Evolutionary conservation across 148 eudicot genomes (phyloP), one percentile per base, ranked within the genome.

Genomic region (Heliosperma pusillum): DNA sequence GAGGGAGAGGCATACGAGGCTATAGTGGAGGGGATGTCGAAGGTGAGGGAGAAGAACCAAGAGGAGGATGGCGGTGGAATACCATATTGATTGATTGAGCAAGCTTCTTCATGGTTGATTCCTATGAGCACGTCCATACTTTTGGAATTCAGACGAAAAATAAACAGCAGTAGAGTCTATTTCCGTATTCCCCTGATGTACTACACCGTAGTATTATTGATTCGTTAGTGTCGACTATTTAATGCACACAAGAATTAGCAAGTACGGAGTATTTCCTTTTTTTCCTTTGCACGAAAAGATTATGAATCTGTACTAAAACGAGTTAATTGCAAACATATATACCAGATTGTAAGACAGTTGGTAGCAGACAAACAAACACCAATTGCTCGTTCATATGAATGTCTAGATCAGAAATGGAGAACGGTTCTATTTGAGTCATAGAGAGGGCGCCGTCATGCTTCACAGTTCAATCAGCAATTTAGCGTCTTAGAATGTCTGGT

Each of bases 401-500:
- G 53, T 47, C 17, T 47, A 16, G 12, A 47, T 50, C 55, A 50
- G 55, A 50, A 15, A 50, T 4, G 55, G 55, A 50, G 1, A 50
- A 50, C 4, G 55, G 55, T 50, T 50, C 55, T 50, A 50, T 12
- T 12, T 50, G 55, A 50, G 19, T 50, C 16, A 15, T 47, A 50
- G 55, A 50, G 55, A 50, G 55, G 55, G 55, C 17, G 55, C 17
- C 55, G 3, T 11, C 55, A 3, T 50, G 55, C 55, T 50, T 50
- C 55, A 50, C 55, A 50, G 19, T 50, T 50, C 17, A 15, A 65
- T 65, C 69, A 33, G 40, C 58, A 1, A 7, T 36, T 36, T 10
- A 50, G 73, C 59, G 19, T 22, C 56, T 50, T 27, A 70, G 59
- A 70, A 47, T 50, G 60, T 25, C 59, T 52, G 73, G 26, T 50